These are phyloP conservation scores for Fusarium sp. DNA, from an alignment of 2,329 filamentous ascomycete genomes.

Conservation along the genomic window DNA sequence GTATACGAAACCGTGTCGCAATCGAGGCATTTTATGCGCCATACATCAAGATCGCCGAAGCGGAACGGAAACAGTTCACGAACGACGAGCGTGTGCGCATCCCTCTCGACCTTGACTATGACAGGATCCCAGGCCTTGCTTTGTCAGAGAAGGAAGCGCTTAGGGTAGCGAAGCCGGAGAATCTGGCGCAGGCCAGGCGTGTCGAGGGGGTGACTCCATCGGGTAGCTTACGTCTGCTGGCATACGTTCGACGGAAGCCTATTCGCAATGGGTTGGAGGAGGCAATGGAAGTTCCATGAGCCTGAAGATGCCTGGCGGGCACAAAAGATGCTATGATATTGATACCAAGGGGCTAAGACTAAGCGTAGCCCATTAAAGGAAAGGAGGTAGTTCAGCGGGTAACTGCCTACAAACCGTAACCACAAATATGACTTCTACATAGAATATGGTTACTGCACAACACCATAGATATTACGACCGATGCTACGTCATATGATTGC, in stretches of 20 bases:
- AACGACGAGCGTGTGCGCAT: slow-evolving; percentile 82
- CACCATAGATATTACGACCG: not conserved
- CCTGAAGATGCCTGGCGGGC: not conserved
- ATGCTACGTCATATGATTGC: not conserved
- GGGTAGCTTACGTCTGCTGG: slow-evolving; percentile 70
- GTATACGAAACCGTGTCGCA: slow-evolving; percentile 75
- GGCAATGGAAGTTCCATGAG: slow-evolving; percentile 6
- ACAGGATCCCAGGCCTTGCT: slow-evolving; percentile 77
- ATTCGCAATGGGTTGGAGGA: not conserved
- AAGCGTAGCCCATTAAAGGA: not conserved
- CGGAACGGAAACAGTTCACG: slow-evolving; percentile 73
- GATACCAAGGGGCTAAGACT: not conserved
- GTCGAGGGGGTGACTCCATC: slow-evolving; percentile 82
- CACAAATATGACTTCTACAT: not conserved
- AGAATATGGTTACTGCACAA: not conserved
- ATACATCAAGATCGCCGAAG: slow-evolving; percentile 80
- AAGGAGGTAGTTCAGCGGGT: not conserved
- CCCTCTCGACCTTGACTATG: slow-evolving; percentile 82
- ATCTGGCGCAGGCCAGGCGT: slow-evolving; percentile 85
- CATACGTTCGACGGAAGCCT: slow-evolving; percentile 63
- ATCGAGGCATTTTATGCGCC: slow-evolving; percentile 90
- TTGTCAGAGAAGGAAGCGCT: slow-evolving; percentile 82
- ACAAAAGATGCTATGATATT: not conserved
- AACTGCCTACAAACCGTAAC: not conserved
- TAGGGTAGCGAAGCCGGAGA: slow-evolving; percentile 79